Conservation (phyloP, 2,329 filamentous ascomycete genomes). For the Colletotrichum tropicicola region DNA sequence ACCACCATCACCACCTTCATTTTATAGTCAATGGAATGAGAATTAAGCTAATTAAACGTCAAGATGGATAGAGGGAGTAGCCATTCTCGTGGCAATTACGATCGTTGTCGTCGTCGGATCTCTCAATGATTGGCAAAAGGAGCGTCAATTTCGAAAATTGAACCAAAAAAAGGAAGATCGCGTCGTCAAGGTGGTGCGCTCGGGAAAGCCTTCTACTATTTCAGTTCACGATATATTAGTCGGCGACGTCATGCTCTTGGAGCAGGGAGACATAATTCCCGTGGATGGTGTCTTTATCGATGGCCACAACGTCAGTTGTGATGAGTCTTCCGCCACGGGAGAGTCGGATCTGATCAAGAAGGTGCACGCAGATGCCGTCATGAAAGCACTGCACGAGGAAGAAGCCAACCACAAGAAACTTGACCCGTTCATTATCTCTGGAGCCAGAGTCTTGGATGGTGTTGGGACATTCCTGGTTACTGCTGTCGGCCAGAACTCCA, state of each 20-base stretch:
- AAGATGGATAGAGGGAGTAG: slow-evolving; percentile 80
- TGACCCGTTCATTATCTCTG: slow-evolving; percentile 86
- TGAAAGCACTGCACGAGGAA: slow-evolving; percentile 59
- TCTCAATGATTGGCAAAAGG: slow-evolving; percentile 85
- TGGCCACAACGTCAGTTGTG: slow-evolving; percentile 64
- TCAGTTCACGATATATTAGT: slow-evolving; percentile 77
- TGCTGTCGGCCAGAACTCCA: slow-evolving; percentile 32
- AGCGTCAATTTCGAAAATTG: slow-evolving; percentile 81
- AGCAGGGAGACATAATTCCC: slow-evolving; percentile 77
- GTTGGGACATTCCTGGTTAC: slow-evolving; percentile 33
- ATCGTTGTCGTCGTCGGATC: slow-evolving; percentile 81
- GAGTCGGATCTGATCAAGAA: slow-evolving; percentile 80
- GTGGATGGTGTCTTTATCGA: slow-evolving; percentile 75
- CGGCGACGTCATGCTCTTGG: slow-evolving; percentile 78
- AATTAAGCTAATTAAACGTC: not conserved
- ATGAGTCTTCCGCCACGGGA: slow-evolving; percentile 78
- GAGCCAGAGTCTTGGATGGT: slow-evolving; percentile 73
- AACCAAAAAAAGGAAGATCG: slow-evolving; percentile 84
- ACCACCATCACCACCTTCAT: no score
- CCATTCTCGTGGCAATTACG: slow-evolving; percentile 80
- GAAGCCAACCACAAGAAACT: slow-evolving; percentile 59
- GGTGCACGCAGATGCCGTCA: slow-evolving; percentile 65
- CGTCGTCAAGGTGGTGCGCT: slow-evolving; percentile 77
- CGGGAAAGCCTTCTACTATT: slow-evolving; percentile 74
- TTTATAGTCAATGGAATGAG: no score